These are phyloP conservation scores for Rhodosporidiobolus sp. DNA, from an alignment of 768 basidiomycete species.

Conservation along the genomic window DNA sequence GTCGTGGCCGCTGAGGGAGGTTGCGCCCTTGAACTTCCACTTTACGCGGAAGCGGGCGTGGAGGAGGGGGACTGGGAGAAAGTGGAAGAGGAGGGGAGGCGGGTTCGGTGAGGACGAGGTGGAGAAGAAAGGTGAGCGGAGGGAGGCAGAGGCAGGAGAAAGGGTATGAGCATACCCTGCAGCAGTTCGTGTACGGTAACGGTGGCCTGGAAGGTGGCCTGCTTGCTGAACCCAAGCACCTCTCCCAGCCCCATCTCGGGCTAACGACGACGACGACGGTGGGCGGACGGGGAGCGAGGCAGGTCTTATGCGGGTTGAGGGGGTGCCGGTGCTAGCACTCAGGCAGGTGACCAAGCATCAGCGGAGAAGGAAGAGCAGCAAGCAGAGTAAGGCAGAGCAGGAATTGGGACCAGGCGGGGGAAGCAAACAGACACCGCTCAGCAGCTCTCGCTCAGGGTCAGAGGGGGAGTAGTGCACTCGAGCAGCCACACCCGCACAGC, in stretches of 20 bases:
- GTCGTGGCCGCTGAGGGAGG: not conserved
- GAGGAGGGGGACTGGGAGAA: conserved; percentile 33
- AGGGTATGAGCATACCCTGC: conserved; percentile 1
- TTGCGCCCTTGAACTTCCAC: conserved; percentile 42
- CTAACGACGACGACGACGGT: not conserved
- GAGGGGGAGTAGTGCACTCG: no score
- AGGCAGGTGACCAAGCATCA: no score
- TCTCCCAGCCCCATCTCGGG: conserved; percentile 20
- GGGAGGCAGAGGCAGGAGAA: not conserved
- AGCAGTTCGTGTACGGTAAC: conserved; percentile 32
- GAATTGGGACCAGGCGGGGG: no score
- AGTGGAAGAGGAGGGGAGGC: not conserved
- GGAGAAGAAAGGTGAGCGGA: conserved; percentile 3
- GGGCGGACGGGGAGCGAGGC: no score
- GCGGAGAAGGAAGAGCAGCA: no score
- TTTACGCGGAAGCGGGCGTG: conserved; percentile 41
- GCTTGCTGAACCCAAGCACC: conserved; percentile 21
- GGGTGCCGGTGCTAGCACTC: no score
- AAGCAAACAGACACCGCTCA: no score
- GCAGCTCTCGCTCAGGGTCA: no score
- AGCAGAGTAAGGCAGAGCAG: no score
- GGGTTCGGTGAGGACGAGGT: not conserved
- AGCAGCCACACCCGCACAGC: no score
- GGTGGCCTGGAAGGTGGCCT: conserved; percentile 28
- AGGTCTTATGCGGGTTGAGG: not conserved